Conservation (phyloP, 2,329 filamentous ascomycete genomes). For the Trichoderma atroviride region DNA sequence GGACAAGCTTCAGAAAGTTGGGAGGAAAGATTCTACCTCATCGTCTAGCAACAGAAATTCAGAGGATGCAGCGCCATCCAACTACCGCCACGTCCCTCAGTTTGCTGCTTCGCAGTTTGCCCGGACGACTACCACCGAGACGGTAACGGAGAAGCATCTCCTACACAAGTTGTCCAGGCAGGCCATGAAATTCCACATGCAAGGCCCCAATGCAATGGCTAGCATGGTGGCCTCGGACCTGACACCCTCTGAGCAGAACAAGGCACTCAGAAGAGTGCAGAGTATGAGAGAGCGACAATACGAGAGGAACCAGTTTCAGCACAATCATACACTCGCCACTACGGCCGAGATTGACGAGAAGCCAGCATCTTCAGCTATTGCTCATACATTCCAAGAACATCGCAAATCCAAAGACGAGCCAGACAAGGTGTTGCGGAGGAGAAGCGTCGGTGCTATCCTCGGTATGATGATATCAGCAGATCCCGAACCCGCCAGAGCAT, state of each 20-base stretch:
- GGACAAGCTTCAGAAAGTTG: conserved; percentile 22
- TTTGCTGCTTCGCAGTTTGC: conserved; percentile 59
- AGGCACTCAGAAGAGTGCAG: conserved; percentile 43
- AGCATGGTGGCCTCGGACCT: conserved; percentile 32
- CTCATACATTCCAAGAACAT: conserved; percentile 22
- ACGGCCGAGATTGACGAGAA: conserved; percentile 40
- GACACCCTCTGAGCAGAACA: conserved; percentile 41
- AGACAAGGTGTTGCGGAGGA: conserved; percentile 35
- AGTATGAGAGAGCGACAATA: conserved; percentile 43
- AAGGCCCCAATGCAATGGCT: conserved; percentile 35
- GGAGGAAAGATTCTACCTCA: conserved; percentile 20
- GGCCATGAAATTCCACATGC: conserved; percentile 46
- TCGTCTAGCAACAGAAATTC: conserved; percentile 30
- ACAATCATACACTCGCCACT: conserved; percentile 42
- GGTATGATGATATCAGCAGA: conserved; percentile 27
- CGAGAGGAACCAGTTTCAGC: conserved; percentile 50
- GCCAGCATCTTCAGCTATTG: conserved; percentile 29
- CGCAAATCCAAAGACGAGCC: conserved; percentile 12
- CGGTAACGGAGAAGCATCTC: conserved; percentile 41
- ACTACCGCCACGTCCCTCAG: conserved; percentile 55
- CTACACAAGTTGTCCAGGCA: conserved; percentile 49
- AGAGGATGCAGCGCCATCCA: conserved; percentile 28
- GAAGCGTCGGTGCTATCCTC: conserved; percentile 45
- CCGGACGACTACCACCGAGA: conserved; percentile 53
- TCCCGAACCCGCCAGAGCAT: neutral